These are phyloP conservation scores for Talaromyces rugulosus DNA, from an alignment of 2,329 filamentous ascomycete species.

Conservation along the genomic window DNA sequence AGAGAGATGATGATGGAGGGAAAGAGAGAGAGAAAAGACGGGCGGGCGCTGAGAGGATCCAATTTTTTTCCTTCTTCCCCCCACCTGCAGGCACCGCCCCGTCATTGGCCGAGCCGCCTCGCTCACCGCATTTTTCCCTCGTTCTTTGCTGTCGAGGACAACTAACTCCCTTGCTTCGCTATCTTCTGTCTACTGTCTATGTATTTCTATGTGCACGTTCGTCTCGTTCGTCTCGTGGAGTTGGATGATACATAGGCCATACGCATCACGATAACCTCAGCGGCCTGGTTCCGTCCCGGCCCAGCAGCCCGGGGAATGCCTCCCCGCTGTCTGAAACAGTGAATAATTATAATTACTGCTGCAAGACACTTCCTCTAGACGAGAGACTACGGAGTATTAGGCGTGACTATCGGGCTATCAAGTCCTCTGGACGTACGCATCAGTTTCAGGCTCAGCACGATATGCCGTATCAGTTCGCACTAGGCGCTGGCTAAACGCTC, in stretches of 20 bases:
- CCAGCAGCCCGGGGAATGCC: neutral
- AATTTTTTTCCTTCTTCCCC: neutral
- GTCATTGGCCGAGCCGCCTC: slow-evolving; percentile 8
- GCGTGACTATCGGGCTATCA: too few relatives aligned
- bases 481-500: neutral
- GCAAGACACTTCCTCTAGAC: too few relatives aligned
- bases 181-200: neutral
- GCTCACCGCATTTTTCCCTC: slow-evolving; percentile 12
- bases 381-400: too few relatives aligned
- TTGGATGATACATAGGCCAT: too few relatives aligned
- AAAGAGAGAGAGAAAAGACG: slow-evolving; percentile 11
- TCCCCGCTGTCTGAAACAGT: too few relatives aligned
- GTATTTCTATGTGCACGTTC: too few relatives aligned
- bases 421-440: too few relatives aligned
- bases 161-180: neutral
- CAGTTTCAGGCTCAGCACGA: too few relatives aligned
- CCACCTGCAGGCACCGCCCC: slow-evolving; percentile 18
- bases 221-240: too few relatives aligned
- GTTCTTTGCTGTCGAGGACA: neutral
- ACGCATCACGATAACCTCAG: too few relatives aligned
- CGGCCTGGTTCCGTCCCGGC: neutral
- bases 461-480: neutral
- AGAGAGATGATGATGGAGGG: slow-evolving; percentile 10
- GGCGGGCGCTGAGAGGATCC: slow-evolving; percentile 1
- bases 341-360: too few relatives aligned